phyloP scores from a whole-genome alignment of 179 eudicot genomes.

The Monotropa hypopitys region DNA sequence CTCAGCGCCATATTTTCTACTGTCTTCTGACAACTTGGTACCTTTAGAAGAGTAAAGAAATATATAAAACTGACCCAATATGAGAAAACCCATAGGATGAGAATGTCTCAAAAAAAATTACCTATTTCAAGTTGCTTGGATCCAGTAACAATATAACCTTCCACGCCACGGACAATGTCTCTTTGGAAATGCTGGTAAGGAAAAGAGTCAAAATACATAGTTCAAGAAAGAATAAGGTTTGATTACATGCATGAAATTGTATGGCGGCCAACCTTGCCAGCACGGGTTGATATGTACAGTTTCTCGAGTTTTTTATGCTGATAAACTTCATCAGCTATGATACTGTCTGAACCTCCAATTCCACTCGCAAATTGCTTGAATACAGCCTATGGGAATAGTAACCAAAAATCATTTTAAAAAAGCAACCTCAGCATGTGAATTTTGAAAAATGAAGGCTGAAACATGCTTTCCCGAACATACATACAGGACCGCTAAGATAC shows the following conservation, averaged over 20 bases:
- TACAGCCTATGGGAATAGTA: conserved; percentile 44
- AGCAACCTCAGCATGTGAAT: neutral
- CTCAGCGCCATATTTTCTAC: conserved; percentile 82
- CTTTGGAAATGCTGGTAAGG: conserved; percentile 80
- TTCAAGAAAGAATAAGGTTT: neutral
- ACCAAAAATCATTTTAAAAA: neutral
- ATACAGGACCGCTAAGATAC: neutral
- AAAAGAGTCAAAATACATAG: conserved; percentile 2
- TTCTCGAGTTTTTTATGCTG: conserved; percentile 92
- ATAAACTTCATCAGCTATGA: conserved; percentile 50
- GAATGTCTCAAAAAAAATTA: conserved; percentile 10
- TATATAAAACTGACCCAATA: neutral
- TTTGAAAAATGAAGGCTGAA: neutral
- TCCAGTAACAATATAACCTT: conserved; percentile 91
- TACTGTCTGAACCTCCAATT: conserved; percentile 51
- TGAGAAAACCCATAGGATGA: neutral
- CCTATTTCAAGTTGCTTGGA: conserved; percentile 96
- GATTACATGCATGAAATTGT: neutral
- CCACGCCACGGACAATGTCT: conserved; percentile 87
- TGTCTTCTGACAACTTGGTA: conserved; percentile 81
- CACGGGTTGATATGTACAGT: conserved; percentile 92
- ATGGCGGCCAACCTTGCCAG: conserved; percentile 60
- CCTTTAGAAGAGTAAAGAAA: conserved; percentile 26
- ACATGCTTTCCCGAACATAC: neutral
- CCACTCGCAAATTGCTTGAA: conserved; percentile 80